Evolutionary conservation across 176 grass and related monocot species (phyloP), one percentile per base, ranked within the genome.

Genomic region (Aegilops umbellulata): DNA sequence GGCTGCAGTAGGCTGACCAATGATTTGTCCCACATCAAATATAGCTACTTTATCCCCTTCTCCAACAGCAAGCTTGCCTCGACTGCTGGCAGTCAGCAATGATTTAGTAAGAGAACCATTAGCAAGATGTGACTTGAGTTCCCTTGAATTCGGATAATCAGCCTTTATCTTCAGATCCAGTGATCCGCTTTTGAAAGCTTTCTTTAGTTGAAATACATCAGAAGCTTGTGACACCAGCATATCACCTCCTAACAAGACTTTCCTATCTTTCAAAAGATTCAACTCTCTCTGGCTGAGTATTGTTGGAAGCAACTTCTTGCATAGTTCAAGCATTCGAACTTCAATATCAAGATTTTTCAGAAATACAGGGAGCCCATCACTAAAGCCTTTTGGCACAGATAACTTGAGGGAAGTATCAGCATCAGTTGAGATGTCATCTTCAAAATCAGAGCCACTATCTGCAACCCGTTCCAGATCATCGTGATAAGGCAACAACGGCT

Each of bases 41-140:
- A 98, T 92, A 81, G 93, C 84, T 58, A 98, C 93, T 76, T 92
- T 98, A 85, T 98, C 96, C 49, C 96, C 96, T 98, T 98, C 96
- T 84, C 96, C 96, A 79, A 94, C 93, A 89, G 96, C 96, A 93
- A 98, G 89, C 88, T 92, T 98, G 82, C 93, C 96, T 62, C 93
- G 86, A 80, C 84, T 89, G 80, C 93, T 94, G 64, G 91, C 77
- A 81, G 90, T 94, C 26, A 95, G 80, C 84, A 98, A 85, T 24
- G 92, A 95, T 89, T 98, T 98, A 76, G 88, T 86, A 69, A 98
- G 90, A 69, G 93, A 92, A 70, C 93, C 96, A 78, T 73, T 92
- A 82, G 93, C 77, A 77, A 98, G 79, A 87, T 94, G 93, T 65
- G 86, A 95, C 82, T 98, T 98, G 46, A 98, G 92, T 82, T 98